Evolutionary conservation across 1,284 basidiomycete genomes (phyloP).

Genomic region (Ganoderma meredithae): DNA sequence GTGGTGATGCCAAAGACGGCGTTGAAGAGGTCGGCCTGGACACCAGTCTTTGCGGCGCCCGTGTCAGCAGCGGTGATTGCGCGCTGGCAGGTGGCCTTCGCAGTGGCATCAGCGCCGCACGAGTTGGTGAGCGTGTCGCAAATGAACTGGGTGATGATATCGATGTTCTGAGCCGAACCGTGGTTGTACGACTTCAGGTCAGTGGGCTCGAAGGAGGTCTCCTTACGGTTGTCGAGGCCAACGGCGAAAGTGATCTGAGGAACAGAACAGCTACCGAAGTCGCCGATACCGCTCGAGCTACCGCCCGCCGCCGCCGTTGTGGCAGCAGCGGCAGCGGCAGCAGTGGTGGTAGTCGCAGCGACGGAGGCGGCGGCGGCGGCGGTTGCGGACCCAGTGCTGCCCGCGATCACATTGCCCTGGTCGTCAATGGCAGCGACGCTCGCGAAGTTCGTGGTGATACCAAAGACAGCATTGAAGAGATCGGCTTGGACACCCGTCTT

Average conservation of each 20-base stretch:
- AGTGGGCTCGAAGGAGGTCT: slow-evolving; percentile 61
- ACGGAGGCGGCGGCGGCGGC: slow-evolving; percentile 29
- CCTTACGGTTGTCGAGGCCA: slow-evolving; percentile 59
- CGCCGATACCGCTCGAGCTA: slow-evolving; percentile 35
- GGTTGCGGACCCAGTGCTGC: slow-evolving; percentile 33
- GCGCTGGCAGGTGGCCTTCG: slow-evolving; percentile 59
- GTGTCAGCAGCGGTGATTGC: slow-evolving; percentile 58
- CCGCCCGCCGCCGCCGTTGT: slow-evolving; percentile 35
- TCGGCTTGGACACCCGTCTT: slow-evolving; percentile 63
- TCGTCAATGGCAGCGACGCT: slow-evolving; percentile 39
- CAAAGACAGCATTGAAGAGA: slow-evolving; percentile 64
- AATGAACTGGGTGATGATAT: slow-evolving; percentile 60
- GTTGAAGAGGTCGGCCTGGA: slow-evolving; percentile 50
- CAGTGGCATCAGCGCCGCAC: slow-evolving; percentile 53
- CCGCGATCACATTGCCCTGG: slow-evolving; percentile 36
- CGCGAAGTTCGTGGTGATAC: slow-evolving; percentile 48
- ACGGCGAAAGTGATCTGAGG: slow-evolving; percentile 60
- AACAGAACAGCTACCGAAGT: slow-evolving; percentile 57
- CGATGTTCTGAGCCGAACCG: slow-evolving; percentile 58
- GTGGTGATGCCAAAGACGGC: slow-evolving; percentile 59
- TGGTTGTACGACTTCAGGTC: slow-evolving; percentile 54
- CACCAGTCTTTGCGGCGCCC: slow-evolving; percentile 48
- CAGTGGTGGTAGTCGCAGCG: slow-evolving; percentile 36
- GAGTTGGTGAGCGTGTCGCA: slow-evolving; percentile 59
- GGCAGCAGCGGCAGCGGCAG: slow-evolving; percentile 22